Evolutionary conservation across 768 basidiomycete species (phyloP).

Genomic region (Termitomyces titanicus): DNA sequence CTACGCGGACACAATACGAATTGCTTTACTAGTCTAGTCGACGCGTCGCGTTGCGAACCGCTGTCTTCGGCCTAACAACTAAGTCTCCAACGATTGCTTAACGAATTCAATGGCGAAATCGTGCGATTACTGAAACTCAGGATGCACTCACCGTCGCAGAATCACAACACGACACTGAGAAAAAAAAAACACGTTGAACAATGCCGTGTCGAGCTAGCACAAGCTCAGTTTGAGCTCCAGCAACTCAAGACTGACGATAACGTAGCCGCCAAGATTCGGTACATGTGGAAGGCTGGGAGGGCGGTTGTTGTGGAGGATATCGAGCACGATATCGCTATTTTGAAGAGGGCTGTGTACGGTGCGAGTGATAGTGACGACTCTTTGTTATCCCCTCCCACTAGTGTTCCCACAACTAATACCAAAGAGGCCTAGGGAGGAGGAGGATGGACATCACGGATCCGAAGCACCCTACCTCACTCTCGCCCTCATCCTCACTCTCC

Average conservation of each 20-base stretch:
- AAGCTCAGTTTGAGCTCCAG: slow-evolving; percentile 48
- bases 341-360: slow-evolving; percentile 57
- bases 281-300: slow-evolving; percentile 70
- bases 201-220: slow-evolving; percentile 42
- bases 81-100: slow-evolving; percentile 43
- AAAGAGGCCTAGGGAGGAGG: too few relatives aligned
- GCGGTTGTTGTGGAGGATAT: slow-evolving; percentile 58
- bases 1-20: too few relatives aligned
- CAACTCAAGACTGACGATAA: slow-evolving; percentile 59
- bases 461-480: slow-evolving; percentile 18
- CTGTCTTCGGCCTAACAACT: too few relatives aligned
- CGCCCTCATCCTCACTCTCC: not conserved
- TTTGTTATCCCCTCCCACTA: slow-evolving; percentile 2
- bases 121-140: slow-evolving; percentile 39
- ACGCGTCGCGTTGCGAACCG: too few relatives aligned
- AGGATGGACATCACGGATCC: slow-evolving; percentile 59
- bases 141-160: slow-evolving; percentile 40
- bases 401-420: too few relatives aligned
- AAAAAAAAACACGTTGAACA: slow-evolving; percentile 34
- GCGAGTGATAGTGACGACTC: slow-evolving; percentile 23
- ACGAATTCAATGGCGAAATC: slow-evolving; percentile 46
- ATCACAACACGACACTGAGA: slow-evolving; percentile 44
- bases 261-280: slow-evolving; percentile 77
- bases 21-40: too few relatives aligned
- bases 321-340: slow-evolving; percentile 68